A percentile compares a stretch with the other conserved stretches of the same genome.
phyloP scores from a whole-genome alignment of 495 filamentous ascomycete genomes.

The Haplographium delicatum region DNA sequence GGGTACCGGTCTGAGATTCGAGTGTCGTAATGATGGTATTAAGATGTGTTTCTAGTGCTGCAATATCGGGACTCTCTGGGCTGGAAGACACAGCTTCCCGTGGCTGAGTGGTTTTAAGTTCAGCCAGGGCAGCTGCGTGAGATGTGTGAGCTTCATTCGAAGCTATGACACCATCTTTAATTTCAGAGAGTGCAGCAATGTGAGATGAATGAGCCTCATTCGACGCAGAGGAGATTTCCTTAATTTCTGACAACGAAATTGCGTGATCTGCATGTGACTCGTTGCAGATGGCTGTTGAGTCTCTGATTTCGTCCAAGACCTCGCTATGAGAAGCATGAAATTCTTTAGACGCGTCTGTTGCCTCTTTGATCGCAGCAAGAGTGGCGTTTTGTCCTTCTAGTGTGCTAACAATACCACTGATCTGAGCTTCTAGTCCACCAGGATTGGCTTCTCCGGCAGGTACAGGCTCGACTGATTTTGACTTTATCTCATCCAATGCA shows the following conservation, averaged over 20 bases:
- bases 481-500: background rate
- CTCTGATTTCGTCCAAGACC: conserved; percentile 8
- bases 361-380: conserved; percentile 9
- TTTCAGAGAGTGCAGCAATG: conserved; percentile 4
- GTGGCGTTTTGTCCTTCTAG: conserved; percentile 4
- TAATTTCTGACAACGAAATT: conserved; percentile 5
- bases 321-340: conserved; percentile 8
- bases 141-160: conserved; percentile 13
- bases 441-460: background rate
- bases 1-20: conserved; percentile 10
- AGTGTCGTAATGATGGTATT: conserved; percentile 18
- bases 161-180: conserved; percentile 8
- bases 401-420: conserved; percentile 2
- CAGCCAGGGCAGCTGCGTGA: conserved; percentile 3
- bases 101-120: conserved; percentile 2
- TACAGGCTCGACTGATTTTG: background rate
- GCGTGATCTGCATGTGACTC: conserved; percentile 15
- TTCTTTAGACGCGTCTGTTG: conserved; percentile 2
- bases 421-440: conserved; percentile 5
- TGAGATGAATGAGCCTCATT: conserved; percentile 19
- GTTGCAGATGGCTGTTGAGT: conserved; percentile 5
- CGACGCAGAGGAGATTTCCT: conserved; percentile 6
- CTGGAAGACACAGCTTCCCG: background rate
- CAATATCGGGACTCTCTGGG: conserved; percentile 10
- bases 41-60: conserved; percentile 14